Base-by-base conservation (phyloP, 2,329 filamentous ascomycete species). In the Nemania abortiva region DNA sequence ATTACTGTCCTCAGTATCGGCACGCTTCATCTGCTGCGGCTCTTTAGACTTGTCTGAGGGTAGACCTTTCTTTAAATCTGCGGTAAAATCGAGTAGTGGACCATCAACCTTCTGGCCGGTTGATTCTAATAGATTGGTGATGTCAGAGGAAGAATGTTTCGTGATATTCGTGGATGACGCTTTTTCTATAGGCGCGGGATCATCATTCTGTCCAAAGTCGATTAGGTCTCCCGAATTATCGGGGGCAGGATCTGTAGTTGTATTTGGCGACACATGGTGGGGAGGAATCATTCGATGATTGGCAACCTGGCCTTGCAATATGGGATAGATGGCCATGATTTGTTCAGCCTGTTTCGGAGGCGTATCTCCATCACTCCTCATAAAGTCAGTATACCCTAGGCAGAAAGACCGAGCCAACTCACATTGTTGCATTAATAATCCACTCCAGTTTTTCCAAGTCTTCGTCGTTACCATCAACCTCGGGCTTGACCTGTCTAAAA, bases 401-500 rank as follows among this genome's bases (percentile, higher is more conserved):
- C 10, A 11, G 20, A n/a, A 37, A 49, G 20, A 34, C n/a, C 20
- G 0, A 15, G 27, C 15, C 20, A 31, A 66, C 85, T 77, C 82
- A 97, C 94, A 99, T 88, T 65, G 90, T 86, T 1, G 95, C 91
- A 79, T 95, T 92, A 76, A 99, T 92, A 77, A 98, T 95, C 93
- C 94, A 99, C 81, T 98, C 96, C 34, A 99, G 83, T 73, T 93
- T 93, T 78, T 97, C 94, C 79, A 97, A 92, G 31, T 92, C 93
- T 78, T 95, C 91, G 71, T 96, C 92, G 3, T 86, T 78, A 1
- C 90, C 90, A 37, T 90, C 91, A 1, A 90, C 89, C 1, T 91
- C 92, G 27, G 90, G 90, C 53, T 88, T 87, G 11, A 97, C 91
- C 56, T 84, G 83, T 69, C 94, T 88, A 85, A 99, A 99, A 13